A percentile compares a stretch with the other conserved stretches of the same genome.
These are phyloP conservation scores for Blastomyces emzantsi DNA, from an alignment of 2,329 filamentous ascomycete genomes.

Conservation along the genomic window DNA sequence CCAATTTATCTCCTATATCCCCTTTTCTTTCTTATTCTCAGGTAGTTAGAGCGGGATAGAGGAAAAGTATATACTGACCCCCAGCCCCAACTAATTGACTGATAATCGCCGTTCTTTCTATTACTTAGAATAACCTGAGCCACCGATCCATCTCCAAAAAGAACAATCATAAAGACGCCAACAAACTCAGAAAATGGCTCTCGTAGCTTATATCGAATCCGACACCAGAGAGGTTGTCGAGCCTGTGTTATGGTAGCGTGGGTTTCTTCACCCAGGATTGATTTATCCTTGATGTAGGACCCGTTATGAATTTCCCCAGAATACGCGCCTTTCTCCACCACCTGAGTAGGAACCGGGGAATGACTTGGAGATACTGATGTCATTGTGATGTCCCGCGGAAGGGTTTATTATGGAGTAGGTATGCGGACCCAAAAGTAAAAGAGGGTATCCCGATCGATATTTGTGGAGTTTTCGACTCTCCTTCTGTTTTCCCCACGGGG, in stretches of 20 bases:
- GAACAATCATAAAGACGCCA: slow-evolving; percentile 57
- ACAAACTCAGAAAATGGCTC: slow-evolving; percentile 60
- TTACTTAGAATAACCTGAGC: slow-evolving; percentile 57
- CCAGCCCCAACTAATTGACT: slow-evolving; percentile 46
- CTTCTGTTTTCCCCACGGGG: background rate
- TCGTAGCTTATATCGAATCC: slow-evolving; percentile 42
- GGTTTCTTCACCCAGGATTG: background rate
- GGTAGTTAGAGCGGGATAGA: slow-evolving; percentile 10
- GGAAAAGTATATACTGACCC: slow-evolving; percentile 27
- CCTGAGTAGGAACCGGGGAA: background rate
- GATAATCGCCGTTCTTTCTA: slow-evolving; percentile 39
- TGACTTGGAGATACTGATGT: background rate
- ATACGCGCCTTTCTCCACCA: background rate
- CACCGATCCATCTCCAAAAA: slow-evolving; percentile 63
- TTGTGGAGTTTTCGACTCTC: slow-evolving; percentile 1
- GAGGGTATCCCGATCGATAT: background rate
- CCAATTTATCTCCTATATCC: background rate
- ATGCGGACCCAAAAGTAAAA: background rate
- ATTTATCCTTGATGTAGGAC: background rate
- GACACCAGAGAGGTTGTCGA: slow-evolving; percentile 43
- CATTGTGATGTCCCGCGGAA: background rate
- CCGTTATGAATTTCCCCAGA: background rate
- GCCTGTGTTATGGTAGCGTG: background rate
- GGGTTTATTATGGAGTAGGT: background rate
- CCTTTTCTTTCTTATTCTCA: background rate